phyloP scores from a whole-genome alignment of 1,139 yeast genomes.

The Blastobotrys indianensis region DNA sequence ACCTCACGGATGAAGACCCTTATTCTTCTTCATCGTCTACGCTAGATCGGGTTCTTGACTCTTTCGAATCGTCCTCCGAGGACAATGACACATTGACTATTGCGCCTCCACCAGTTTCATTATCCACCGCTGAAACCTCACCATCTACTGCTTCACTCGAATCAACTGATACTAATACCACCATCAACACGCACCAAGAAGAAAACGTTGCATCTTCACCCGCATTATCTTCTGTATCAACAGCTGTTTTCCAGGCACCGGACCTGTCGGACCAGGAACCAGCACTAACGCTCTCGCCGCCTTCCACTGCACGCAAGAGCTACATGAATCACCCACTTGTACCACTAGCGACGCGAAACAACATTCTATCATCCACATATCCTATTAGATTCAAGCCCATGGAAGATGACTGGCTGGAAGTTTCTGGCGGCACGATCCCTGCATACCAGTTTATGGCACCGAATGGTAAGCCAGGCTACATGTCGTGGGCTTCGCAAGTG shows the following conservation, averaged over 20 bases:
- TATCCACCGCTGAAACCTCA: neutral
- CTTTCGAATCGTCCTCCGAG: slow-evolving; percentile 16
- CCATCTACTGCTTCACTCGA: slow-evolving; percentile 1
- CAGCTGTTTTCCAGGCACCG: neutral
- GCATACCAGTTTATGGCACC: slow-evolving; percentile 3
- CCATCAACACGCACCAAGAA: neutral
- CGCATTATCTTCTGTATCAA: neutral
- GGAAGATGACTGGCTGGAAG: slow-evolving; percentile 30
- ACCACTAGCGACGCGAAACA: slow-evolving; percentile 24
- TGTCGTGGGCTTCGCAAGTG: slow-evolving; percentile 22
- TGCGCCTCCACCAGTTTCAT: neutral
- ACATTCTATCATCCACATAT: slow-evolving; percentile 18
- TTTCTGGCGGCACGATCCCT: slow-evolving; percentile 7
- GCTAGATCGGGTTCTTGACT: slow-evolving; percentile 26
- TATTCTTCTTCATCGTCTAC: slow-evolving; percentile 25
- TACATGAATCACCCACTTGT: slow-evolving; percentile 22
- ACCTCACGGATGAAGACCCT: slow-evolving; percentile 1
- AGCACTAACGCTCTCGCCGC: slow-evolving; percentile 11
- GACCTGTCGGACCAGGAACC: neutral
- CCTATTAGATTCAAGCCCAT: slow-evolving; percentile 23
- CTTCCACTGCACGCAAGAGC: slow-evolving; percentile 2
- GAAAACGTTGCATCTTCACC: neutral
- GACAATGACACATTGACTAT: slow-evolving; percentile 5
- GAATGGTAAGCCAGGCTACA: slow-evolving; percentile 12
- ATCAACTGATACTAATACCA: neutral